Evolutionary conservation across 345 rosid genomes (phyloP), one percentile per base, ranked within the genome.

Genomic region (Anastatica hierochuntica): DNA sequence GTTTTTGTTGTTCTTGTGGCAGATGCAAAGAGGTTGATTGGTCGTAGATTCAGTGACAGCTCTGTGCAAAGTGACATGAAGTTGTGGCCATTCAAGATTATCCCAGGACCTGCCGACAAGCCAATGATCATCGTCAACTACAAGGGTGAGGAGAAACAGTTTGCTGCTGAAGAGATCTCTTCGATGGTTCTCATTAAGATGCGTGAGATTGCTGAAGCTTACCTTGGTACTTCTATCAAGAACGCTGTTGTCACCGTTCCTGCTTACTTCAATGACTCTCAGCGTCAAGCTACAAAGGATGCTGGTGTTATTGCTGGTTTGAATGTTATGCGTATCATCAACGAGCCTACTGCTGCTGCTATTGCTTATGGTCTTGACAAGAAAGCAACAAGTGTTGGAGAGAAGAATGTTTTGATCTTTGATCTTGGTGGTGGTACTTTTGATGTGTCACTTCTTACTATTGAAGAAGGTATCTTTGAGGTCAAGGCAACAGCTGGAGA

Each of bases 161-260:
- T 78, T 39, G 80, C 84, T 19, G 84, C 84, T 2, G 84, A 81
- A 56, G 84, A 81, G 55, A 81, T 76, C 20, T 81, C 88, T 45
- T 81, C 88, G 14, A 82, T 79, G 89, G 89, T 79, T 39, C 81
- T 82, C 26, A 79, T 73, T 0, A 79, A 83, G 71, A 83, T 79
- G 86, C 83, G 86, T 14, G 90, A 83, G 70, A 79, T 79, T 37
- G 85, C 84, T 5, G 90, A 83, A 72, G 82, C 84, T 14, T 83
- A 62, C 67, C 90, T 83, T 58, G 90, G 90, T 27, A 53, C 64
- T 9, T 44, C 82, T 0, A 26, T 79, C 29, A 83, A 83, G 57
- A 58, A 69, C 40, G 74, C 74, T 5, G 70, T 69, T 0, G 45
- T 69, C 0, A 69, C 74, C 0, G 74, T 69, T 11, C 74, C 74